Base-by-base conservation (phyloP, 1,284 basidiomycete species). In the Rhizopogon parksii region DNA sequence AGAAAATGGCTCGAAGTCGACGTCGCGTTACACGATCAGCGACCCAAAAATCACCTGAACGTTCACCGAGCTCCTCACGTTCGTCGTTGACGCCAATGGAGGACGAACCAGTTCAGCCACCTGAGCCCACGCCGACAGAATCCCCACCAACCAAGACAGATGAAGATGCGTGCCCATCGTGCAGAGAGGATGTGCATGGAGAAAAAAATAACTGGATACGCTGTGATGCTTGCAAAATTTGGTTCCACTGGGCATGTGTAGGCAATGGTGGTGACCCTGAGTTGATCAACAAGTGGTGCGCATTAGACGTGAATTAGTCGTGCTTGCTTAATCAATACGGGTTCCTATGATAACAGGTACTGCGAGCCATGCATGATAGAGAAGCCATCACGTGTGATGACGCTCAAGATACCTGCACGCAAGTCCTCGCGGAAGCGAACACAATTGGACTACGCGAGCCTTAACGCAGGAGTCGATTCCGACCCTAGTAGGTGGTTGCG, bases 221-320 rank as follows among this genome's bases (percentile, higher is more conserved):
- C 58, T 90, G 87, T 64, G 86, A 88, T 60, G 77, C 75, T 30
- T 90, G 87, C 71, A 86, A 83, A 67, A 76, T 69, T 27, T 90
- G 87, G 87, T 89, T 82, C 65, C 87, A 90, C 62, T 90, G 88
- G 88, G 72, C 79, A 51, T 90, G 87, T 66, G 83, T 77, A n/a
- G 83, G 82, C 14, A 76, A 81, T 46, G 79, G 77, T 19, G 74
- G 73, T 24, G 82, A 86, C 56, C 72, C 86, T 24, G 80, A 82
- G 24, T 70, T 68, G 3, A 72, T 81, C 40, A 79, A 79, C 62
- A 82, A 80, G 69, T 82, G 80, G 79, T 68, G 53, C 47, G 47
- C 53, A 49, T 54, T 51, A 62, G 39, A 40, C 24, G 15, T 32
- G 11, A 46, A 57, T 47, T 40, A 47, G 47, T 21, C 53, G 45